A percentile compares a stretch with the other conserved stretches of the same genome.
phyloP scores from a whole-genome alignment of 2,329 filamentous ascomycete genomes.

The Ceratocystis harringtonii region DNA sequence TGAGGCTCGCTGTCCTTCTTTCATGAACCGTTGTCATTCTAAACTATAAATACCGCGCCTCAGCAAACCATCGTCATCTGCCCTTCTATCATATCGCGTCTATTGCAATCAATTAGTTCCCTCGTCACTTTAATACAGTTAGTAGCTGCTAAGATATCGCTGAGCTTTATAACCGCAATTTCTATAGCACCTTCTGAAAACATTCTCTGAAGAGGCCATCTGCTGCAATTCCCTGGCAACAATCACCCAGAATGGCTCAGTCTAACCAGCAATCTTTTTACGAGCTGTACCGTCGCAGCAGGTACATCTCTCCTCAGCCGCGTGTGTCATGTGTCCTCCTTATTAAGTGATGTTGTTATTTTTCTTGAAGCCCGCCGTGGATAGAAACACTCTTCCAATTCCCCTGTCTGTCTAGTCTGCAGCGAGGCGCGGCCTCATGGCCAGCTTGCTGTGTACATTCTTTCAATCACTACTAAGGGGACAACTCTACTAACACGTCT shows the following conservation, averaged over 20 bases:
- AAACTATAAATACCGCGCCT: slow-evolving; percentile 21
- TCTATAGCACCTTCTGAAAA: not conserved
- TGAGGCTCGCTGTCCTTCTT: slow-evolving; percentile 13
- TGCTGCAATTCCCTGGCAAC: not conserved
- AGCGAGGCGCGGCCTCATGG: not conserved
- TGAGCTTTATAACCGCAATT: not conserved
- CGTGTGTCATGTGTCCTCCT: slow-evolving; percentile 3
- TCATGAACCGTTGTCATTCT: slow-evolving; percentile 3
- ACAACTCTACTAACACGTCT: not conserved
- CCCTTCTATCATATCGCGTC: slow-evolving; percentile 1
- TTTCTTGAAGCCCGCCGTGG: not conserved
- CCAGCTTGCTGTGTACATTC: not conserved
- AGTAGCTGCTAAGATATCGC: slow-evolving; percentile 4
- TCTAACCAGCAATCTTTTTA: slow-evolving; percentile 47
- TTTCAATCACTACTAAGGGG: not conserved
- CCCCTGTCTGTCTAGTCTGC: not conserved
- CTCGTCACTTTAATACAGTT: slow-evolving; percentile 10
- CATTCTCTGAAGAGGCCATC: slow-evolving; percentile 2
- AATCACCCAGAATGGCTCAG: slow-evolving; percentile 10
- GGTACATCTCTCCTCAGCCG: slow-evolving; percentile 41
- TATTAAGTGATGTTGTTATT: not conserved
- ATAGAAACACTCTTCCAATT: not conserved
- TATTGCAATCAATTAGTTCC: not conserved
- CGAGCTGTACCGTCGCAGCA: slow-evolving; percentile 96
- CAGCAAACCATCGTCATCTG: not conserved